phyloP scores from a whole-genome alignment of 2,329 filamentous ascomycete genomes.

The Phoma sp. region DNA sequence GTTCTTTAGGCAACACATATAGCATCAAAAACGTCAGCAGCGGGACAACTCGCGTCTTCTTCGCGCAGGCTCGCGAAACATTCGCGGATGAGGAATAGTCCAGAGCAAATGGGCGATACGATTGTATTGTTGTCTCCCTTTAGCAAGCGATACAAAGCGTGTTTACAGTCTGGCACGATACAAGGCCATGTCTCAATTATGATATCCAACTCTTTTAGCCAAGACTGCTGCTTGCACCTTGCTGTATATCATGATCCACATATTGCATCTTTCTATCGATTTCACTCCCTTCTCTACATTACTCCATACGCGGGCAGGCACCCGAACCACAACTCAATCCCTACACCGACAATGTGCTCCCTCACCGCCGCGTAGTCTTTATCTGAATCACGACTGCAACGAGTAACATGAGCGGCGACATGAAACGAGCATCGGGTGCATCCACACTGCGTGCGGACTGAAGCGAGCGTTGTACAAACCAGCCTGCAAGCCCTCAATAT shows the following conservation, averaged over 20 bases:
- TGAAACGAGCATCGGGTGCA: slow-evolving; percentile 5
- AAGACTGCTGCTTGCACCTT: not conserved
- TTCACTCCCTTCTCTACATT: not conserved
- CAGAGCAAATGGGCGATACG: not conserved
- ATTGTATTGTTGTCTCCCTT: not conserved
- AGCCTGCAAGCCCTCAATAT: slow-evolving; percentile 4
- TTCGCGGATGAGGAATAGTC: slow-evolving; percentile 21
- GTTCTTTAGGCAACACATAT: slow-evolving; percentile 81
- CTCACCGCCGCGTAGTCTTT: not conserved
- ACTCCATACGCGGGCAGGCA: not conserved
- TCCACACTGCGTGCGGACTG: not conserved
- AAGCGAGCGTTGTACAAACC: slow-evolving; percentile 4
- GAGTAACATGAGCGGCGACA: not conserved
- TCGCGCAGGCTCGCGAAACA: slow-evolving; percentile 81
- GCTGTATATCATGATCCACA: not conserved
- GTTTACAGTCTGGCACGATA: not conserved
- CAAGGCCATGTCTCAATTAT: not conserved
- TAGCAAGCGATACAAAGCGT: not conserved
- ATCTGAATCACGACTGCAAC: not conserved
- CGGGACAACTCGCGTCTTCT: slow-evolving; percentile 80
- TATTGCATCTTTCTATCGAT: not conserved
- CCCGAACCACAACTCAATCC: not conserved
- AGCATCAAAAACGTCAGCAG: slow-evolving; percentile 83
- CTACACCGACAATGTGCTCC: not conserved
- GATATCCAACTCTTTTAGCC: not conserved